Base-by-base conservation (phyloP, 2,329 filamentous ascomycete species). In the Pseudogymnoascus sp. region DNA sequence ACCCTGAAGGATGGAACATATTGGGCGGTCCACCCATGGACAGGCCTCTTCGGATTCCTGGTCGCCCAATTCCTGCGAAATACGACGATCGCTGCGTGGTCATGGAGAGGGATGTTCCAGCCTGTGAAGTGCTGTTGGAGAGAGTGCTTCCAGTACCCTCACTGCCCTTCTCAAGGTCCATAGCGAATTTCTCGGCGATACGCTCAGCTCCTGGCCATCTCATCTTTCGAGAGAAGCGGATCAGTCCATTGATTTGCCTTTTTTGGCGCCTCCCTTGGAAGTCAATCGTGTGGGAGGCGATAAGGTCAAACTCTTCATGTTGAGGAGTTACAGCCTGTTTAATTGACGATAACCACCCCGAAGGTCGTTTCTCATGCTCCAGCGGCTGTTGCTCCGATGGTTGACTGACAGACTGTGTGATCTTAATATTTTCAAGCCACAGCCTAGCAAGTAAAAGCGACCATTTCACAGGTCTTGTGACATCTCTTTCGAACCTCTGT, bases 401-500 rank as follows among this genome's bases (percentile, higher is more conserved):
- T 14, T 34, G 51, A 14, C 34, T 3, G 12, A 34, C 51, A 18
- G 29, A 34, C 11, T 57, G 51, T 4, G 51, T 78, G 23, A 89
- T 77, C 7, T 81, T 79, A 31, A 89, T 86, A 65, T 89, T 88
- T 66, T 88, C 83, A n/a, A 89, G 78, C 86, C 86, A 89, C 47
- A 80, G 79, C 26, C 85, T 79, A 14, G 86, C 86, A 34, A 89
- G 77, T 42, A 87, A 77, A 40, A 89, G 74, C 3, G 86, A 87
- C 86, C 86, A 89, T 69, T 83, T 86, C 18, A 88, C 84, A n/a
- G 83, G 81, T 11, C 77, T 72, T 23, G 81, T 87, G 26, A 85
- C 84, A 45, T 83, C 81, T 67, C 83, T 82, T 69, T 88, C 85
- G 64, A 88, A 87, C 51, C 79, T 79, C 57, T 82, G 79, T 2